Conservation (phyloP, 2,329 filamentous ascomycete genomes). For the Ophiostoma pallidulum region DNA sequence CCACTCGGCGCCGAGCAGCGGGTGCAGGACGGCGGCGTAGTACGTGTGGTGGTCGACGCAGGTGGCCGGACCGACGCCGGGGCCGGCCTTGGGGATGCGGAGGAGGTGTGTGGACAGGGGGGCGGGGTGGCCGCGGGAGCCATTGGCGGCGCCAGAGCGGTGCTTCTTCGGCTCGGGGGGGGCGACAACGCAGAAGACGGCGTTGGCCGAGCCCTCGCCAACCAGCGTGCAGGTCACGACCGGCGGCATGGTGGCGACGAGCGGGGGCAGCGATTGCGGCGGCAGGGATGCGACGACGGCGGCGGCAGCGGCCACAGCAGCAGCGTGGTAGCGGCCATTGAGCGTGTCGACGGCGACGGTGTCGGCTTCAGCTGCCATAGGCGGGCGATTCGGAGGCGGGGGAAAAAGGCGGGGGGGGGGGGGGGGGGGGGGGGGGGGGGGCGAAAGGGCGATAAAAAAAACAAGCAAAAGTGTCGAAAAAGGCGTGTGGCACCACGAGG, state of each 20-base stretch:
- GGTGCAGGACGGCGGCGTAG: conserved; percentile 43
- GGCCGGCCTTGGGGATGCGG: conserved; percentile 34
- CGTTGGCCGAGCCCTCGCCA: conserved; percentile 67
- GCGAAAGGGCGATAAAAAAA: neutral
- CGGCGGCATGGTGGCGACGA: conserved; percentile 10
- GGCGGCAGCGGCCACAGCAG: neutral
- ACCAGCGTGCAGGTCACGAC: conserved; percentile 28
- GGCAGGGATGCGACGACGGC: neutral
- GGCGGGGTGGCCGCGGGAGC: neutral
- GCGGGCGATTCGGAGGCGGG: neutral
- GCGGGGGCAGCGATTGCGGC: conserved; percentile 5
- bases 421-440: neutral
- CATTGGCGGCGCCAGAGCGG: neutral
- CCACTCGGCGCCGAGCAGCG: conserved; percentile 43
- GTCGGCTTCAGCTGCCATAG: conserved; percentile 14
- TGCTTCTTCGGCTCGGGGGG: neutral
- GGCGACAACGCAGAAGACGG: conserved; percentile 47
- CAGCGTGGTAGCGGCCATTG: conserved; percentile 5
- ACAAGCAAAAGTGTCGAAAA: conserved; percentile 1
- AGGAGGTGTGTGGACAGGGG: conserved; percentile 14
- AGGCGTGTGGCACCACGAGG: neutral
- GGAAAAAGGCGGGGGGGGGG: neutral
- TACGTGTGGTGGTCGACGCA: conserved; percentile 33
- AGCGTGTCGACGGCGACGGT: conserved; percentile 5
- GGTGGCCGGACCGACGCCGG: conserved; percentile 33